Base-by-base conservation (phyloP, 2,329 filamentous ascomycete genomes). In the Chrysoporthe deuterocubensis region DNA sequence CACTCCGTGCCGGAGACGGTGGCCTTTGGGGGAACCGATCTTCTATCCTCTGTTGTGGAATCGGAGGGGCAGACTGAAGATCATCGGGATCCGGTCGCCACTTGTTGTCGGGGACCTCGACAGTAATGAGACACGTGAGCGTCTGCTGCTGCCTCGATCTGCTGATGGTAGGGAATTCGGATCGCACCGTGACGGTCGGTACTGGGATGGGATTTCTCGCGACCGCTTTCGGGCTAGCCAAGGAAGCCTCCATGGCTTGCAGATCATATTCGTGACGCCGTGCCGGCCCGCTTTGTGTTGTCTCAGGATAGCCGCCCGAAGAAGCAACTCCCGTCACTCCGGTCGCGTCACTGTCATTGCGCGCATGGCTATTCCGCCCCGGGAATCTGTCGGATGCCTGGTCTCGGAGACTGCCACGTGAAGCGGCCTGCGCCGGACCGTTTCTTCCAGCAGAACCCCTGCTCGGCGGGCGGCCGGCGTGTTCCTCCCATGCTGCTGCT, bases 111-210 rank as follows among this genome's bases (percentile, higher is more conserved):
- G 94, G 89, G 0, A 98, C 94, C 79, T 99, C 96, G 59, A 99
- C 89, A 0, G 96, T 98, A 62, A 99, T 87, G 65, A 99, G 83
- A 75, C 96, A 99, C 0, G 96, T 98, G 71, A 99, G 83, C 13
- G 93, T 96, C 78, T 99, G 96, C 78, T 97, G 96, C 76, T 97
- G 93, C 62, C 94, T 91, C 26, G 94, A 97, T 71, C 93, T 88
- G 78, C 86, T 97, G 74, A 99, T 87, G 1, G 96, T 98, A 0
- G 96, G 96, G 76, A 97, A 99, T 79, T 99, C 96, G 76, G 95
- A 98, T 68, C 95, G 92, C 60, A 99, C 92, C 0, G 93, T 97
- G n/a, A 99, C 94, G 0, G 89, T 92, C 0, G 96, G 96, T 6
- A 94, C 84, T 0, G 96, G 94, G 68, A 98, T 97, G 0, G 94